Conservation (phyloP, 768 basidiomycete genomes). For the Tulasnella sp. region DNA sequence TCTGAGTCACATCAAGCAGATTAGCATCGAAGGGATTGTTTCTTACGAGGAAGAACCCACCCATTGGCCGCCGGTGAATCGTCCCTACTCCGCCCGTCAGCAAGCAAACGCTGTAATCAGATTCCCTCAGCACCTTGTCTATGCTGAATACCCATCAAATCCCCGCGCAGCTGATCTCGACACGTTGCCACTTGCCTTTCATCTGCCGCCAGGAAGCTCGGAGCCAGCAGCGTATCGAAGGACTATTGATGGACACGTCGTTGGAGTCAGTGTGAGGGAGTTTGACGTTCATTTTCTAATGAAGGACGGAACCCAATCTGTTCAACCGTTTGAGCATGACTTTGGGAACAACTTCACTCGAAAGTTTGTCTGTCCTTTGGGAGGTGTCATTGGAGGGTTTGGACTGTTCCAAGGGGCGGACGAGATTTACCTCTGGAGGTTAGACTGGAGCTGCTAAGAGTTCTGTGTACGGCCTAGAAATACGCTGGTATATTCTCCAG, state of each 20-base stretch:
- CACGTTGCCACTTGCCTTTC: not conserved
- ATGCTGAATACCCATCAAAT: not conserved
- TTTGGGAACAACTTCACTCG: not conserved
- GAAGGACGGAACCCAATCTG: not conserved
- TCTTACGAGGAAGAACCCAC: not conserved
- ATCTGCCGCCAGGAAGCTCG: not conserved
- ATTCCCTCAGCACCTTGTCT: not conserved
- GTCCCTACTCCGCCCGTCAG: not conserved
- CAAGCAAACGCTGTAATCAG: not conserved
- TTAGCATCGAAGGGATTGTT: not conserved
- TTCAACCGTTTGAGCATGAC: not conserved
- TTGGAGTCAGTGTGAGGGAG: not conserved
- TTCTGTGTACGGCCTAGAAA: too few species aligned
- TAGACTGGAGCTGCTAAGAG: not conserved
- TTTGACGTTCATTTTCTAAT: not conserved
- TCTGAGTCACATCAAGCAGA: not conserved
- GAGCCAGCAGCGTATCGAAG: not conserved
- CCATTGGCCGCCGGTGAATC: not conserved
- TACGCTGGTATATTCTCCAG: too few species aligned
- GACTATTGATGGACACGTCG: not conserved
- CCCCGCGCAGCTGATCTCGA: not conserved
- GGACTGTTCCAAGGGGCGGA: not conserved
- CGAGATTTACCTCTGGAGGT: not conserved
- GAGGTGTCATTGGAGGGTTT: not conserved
- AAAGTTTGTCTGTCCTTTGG: not conserved